Percentiles rank a stretch among this genome's conserved stretches.
Conservation (phyloP, 116 monocot genomes). For the Cymodocea nodosa region DNA sequence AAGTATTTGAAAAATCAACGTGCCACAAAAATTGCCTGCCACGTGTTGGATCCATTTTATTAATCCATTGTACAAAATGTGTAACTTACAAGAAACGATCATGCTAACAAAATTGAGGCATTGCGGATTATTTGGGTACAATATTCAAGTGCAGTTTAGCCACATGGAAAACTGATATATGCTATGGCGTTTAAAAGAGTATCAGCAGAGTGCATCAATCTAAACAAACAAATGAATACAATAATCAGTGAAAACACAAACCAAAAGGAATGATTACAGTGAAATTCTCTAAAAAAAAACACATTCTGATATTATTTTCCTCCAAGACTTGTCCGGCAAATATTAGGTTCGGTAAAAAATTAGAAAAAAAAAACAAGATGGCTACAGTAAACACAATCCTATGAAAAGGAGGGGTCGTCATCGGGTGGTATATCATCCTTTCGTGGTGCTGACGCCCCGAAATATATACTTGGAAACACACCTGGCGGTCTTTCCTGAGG, state of each 20-base stretch:
- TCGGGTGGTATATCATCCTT: constrained; percentile 23
- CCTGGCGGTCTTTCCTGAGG: constrained; percentile 66
- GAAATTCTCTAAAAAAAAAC: too few species aligned
- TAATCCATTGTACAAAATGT: too few species aligned
- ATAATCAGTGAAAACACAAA: neutral
- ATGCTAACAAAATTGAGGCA: too few species aligned
- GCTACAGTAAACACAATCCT: neutral
- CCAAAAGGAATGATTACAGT: constrained; percentile 6
- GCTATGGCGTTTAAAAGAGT: neutral
- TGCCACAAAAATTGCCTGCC: too few species aligned
- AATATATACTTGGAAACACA: constrained; percentile 40
- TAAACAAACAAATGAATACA: neutral
- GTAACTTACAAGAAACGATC: too few species aligned
- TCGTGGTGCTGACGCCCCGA: constrained; percentile 21
- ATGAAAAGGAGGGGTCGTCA: constrained; percentile 4
- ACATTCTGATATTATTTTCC: neutral
- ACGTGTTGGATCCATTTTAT: too few species aligned
- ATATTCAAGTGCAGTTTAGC: too few species aligned
- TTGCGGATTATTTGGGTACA: too few species aligned
- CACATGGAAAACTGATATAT: too few species aligned
- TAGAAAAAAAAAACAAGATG: too few species aligned
- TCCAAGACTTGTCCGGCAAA: neutral
- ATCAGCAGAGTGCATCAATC: neutral
- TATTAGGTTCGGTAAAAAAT: constrained; percentile 2
- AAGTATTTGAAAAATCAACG: too few species aligned